Evolutionary conservation across 2,329 filamentous ascomycete genomes (phyloP).

Genomic region (Sporothrix variecibatus): DNA sequence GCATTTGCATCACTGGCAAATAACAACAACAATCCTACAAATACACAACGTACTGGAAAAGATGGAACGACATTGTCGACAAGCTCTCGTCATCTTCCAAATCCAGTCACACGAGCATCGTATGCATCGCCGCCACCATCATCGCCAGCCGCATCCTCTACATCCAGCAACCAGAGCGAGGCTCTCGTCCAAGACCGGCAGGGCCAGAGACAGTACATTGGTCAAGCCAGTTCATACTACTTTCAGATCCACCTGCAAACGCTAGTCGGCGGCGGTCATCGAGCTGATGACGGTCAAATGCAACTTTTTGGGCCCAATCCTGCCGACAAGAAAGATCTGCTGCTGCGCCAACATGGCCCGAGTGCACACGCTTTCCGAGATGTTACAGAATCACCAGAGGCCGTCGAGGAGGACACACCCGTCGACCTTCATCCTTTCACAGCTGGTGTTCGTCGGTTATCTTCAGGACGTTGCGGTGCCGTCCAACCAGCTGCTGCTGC

Average conservation of each 20-base stretch:
- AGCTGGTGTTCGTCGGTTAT: not conserved
- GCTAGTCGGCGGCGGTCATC: constrained; percentile 31
- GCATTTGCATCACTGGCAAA: not conserved
- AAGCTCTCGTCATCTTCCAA: not conserved
- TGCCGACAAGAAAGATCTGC: constrained; percentile 30
- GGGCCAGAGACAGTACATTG: constrained; percentile 48
- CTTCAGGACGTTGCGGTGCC: not conserved
- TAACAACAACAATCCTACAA: not conserved
- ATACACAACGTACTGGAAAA: not conserved
- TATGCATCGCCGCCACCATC: not conserved
- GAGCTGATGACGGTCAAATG: constrained; percentile 35
- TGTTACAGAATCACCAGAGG: not conserved
- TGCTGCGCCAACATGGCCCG: not conserved
- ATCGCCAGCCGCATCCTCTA: not conserved
- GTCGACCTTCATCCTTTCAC: not conserved
- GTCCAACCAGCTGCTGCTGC: not conserved
- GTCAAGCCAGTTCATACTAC: constrained; percentile 44
- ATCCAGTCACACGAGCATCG: too few relatives aligned
- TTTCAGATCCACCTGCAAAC: constrained; percentile 46
- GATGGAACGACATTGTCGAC: not conserved
- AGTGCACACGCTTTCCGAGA: not conserved
- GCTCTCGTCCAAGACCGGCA: constrained; percentile 45
- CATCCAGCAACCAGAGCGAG: constrained; percentile 33
- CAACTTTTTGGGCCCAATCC: constrained; percentile 46
- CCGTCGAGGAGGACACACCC: not conserved